Evolutionary conservation across 2,329 filamentous ascomycete species (phyloP), one percentile per base, ranked within the genome.

Genomic region (Cordyceps tenuipes): DNA sequence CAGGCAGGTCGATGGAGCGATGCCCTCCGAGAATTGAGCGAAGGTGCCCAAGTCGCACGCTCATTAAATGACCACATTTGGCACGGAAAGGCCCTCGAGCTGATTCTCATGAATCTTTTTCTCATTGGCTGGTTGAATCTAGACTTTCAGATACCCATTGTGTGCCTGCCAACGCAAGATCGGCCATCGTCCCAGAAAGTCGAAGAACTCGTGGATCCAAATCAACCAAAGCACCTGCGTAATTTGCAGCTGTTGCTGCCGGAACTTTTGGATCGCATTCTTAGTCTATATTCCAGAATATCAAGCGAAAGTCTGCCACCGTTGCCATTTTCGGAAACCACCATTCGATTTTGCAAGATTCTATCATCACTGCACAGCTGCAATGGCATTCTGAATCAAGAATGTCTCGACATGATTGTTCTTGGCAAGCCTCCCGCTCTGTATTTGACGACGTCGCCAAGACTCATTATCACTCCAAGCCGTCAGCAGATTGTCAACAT

Each of bases 31-130:
- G 90, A 96, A 69, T 82, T 97, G 23, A 79, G 85, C 10, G 93
- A 97, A 62, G 90, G 88, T 58, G 91, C 89, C 2, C 82, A 83
- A 10, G 84, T 87, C 66, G 88, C 91, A 17, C 88, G 90, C 66
- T 86, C 85, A 43, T 82, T 89, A 61, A 92, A 91, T 67, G 94
- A 99, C 73, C 90, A 96, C 72, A 72, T 97, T n/a, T 99, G 94
- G 93, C 91, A 97, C 74, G 94, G 90, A 19, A 97, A 97, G 73
- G 92, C 91, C 1, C 79, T 99, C 21, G 95, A 99, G 70, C 85
- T 92, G 31, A 90, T 96, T 62, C 77, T 94, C 51, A 80, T 96
- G 29, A 91, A 88, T 68, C 80, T 97, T 65, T 70, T 97, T 46
- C 82, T 97, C 67, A 84, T 96, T 63, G 89, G 86, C 34, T 96